These are phyloP conservation scores for Roridomyces roridus DNA, from an alignment of 768 basidiomycete genomes.

Conservation along the genomic window DNA sequence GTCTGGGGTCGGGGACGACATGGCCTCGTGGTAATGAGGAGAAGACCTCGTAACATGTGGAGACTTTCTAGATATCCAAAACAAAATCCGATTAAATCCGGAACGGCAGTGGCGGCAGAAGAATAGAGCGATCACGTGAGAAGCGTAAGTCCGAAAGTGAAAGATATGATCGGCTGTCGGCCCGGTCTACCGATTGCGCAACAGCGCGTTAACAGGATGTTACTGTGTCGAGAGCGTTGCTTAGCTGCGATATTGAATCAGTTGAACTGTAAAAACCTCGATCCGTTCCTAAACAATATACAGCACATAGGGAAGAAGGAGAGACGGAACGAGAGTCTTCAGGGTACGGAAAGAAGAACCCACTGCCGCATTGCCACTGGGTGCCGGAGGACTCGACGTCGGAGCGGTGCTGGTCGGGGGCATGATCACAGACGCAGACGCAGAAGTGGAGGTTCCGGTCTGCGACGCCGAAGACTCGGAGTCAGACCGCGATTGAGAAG, in stretches of 20 bases:
- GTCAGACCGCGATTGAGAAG: not conserved
- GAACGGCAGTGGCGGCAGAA: not conserved
- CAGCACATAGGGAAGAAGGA: too few species aligned
- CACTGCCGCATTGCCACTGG: not conserved
- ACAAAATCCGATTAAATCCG: conserved; percentile 2
- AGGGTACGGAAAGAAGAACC: not conserved
- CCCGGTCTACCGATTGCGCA: too few species aligned
- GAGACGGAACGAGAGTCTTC: too few species aligned
- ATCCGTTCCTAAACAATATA: too few species aligned
- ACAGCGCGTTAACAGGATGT: too few species aligned
- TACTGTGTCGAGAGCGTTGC: not conserved
- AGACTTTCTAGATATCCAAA: not conserved
- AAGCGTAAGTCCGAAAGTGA: not conserved
- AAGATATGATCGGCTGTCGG: too few species aligned
- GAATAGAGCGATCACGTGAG: conserved; percentile 6
- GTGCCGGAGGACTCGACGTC: not conserved
- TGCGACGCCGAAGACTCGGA: not conserved
- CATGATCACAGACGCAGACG: too few species aligned
- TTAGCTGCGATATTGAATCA: too few species aligned
- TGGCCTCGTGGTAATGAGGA: conserved; percentile 6
- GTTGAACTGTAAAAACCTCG: too few species aligned
- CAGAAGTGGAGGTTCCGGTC: not conserved
- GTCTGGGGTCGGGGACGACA: conserved; percentile 1
- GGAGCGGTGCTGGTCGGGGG: too few species aligned
- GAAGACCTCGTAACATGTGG: not conserved